Percentiles rank a stretch among this genome's conserved stretches.
Conservation (phyloP, 345 rosid species). For the Pistacia atlantica region DNA sequence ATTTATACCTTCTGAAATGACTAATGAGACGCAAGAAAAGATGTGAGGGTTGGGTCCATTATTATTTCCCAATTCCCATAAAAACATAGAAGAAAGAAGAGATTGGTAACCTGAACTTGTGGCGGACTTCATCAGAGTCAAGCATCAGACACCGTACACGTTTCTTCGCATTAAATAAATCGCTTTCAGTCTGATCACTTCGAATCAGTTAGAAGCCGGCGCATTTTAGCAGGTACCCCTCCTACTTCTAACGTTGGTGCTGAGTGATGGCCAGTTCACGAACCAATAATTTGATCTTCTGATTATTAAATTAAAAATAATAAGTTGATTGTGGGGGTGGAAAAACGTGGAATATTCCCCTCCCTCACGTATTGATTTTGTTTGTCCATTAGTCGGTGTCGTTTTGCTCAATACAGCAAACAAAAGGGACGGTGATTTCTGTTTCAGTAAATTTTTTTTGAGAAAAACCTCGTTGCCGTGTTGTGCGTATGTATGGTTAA, state of each 20-base stretch:
- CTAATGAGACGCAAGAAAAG: no score
- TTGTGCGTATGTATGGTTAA: no score
- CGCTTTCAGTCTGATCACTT: not conserved
- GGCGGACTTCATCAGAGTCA: not conserved
- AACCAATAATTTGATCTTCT: conserved; percentile 13
- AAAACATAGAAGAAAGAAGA: no score
- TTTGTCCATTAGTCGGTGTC: not conserved
- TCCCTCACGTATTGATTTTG: not conserved
- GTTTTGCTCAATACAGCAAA: not conserved
- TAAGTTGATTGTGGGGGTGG: not conserved
- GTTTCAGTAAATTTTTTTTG: not conserved
- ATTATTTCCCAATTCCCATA: no score
- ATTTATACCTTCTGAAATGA: no score
- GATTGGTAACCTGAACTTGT: no score
- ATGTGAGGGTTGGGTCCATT: no score
- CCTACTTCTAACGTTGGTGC: no score
- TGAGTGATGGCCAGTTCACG: conserved; percentile 4
- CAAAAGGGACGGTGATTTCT: not conserved
- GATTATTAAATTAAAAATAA: not conserved
- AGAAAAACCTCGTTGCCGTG: not conserved
- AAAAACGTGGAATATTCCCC: conserved; percentile 4
- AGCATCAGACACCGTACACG: not conserved
- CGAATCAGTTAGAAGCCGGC: not conserved
- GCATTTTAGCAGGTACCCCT: conserved; percentile 7
- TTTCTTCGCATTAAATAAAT: not conserved